Percentiles rank a stretch among this genome's conserved stretches.
These are phyloP conservation scores for Liriodendron chinense DNA, from an alignment of 164 flowering plant species.

Conservation along the genomic window DNA sequence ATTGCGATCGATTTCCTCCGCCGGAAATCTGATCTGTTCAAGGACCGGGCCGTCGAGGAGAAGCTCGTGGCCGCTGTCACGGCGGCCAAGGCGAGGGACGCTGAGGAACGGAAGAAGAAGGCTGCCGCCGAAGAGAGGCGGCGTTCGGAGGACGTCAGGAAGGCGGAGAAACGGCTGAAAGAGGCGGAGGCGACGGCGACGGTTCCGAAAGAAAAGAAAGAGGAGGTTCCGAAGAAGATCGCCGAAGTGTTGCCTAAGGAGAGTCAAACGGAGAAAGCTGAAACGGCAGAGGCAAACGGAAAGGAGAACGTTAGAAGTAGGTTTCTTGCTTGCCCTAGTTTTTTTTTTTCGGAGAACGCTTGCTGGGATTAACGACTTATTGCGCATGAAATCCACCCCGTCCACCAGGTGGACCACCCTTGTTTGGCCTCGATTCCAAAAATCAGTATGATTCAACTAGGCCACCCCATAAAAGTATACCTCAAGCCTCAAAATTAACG, in stretches of 20 bases:
- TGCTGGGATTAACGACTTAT: too few species aligned
- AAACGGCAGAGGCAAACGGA: background rate
- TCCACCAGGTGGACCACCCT: too few species aligned
- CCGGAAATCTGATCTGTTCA: slow-evolving; percentile 16
- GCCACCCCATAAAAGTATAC: too few species aligned
- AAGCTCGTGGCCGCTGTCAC: slow-evolving; percentile 7
- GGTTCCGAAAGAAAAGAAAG: background rate
- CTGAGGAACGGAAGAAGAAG: slow-evolving; percentile 15
- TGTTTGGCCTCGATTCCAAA: too few species aligned
- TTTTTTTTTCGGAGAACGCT: background rate
- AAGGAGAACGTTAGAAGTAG: background rate
- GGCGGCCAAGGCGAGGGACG: slow-evolving; percentile 8
- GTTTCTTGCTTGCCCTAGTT: background rate
- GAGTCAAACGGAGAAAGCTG: slow-evolving; percentile 3
- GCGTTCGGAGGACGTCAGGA: background rate
- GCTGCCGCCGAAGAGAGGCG: background rate
- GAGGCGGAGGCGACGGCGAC: background rate
- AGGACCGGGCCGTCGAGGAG: slow-evolving; percentile 11
- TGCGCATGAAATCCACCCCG: too few species aligned
- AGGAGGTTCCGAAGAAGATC: background rate
- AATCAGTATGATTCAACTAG: too few species aligned
- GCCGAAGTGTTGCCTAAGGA: background rate
- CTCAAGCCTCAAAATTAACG: too few species aligned
- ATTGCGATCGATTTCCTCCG: slow-evolving; percentile 16
- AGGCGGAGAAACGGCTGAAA: background rate